Conservation (phyloP, 768 basidiomycete genomes). For the Tubosaeta sp. region DNA sequence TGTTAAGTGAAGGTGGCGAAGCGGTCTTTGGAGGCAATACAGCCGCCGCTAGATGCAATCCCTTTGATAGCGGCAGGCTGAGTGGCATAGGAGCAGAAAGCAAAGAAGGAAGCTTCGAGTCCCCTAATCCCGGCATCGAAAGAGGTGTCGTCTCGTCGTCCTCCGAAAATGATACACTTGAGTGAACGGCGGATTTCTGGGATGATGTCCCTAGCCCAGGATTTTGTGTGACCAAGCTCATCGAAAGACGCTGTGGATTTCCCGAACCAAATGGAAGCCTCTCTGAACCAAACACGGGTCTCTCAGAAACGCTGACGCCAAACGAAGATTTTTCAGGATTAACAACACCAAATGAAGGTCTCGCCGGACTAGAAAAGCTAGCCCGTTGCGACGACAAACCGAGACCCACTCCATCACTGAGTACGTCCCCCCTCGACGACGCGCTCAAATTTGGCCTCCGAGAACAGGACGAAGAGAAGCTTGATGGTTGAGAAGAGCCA, state of each 20-base stretch:
- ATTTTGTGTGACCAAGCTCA: conserved; percentile 4
- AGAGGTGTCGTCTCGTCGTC: conserved; percentile 12
- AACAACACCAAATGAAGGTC: conserved; percentile 16
- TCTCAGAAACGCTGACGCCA: conserved; percentile 13
- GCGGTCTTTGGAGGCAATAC: conserved; percentile 7
- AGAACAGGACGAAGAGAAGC: conserved; percentile 22
- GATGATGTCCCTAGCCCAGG: conserved; percentile 5
- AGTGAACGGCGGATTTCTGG: conserved; percentile 9
- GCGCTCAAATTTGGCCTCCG: conserved; percentile 21
- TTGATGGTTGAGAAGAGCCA: conserved; percentile 27
- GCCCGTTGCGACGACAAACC: conserved; percentile 20
- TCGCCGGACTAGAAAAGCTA: conserved; percentile 16
- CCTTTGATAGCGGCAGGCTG: conserved; percentile 10
- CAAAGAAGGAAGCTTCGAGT: conserved; percentile 8
- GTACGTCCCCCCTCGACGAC: conserved; percentile 15
- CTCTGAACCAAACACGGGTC: conserved; percentile 17
- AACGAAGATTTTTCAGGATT: conserved; percentile 17
- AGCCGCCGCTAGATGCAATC: conserved; percentile 3
- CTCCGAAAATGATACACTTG: conserved; percentile 10
- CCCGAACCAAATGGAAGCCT: conserved; percentile 8
- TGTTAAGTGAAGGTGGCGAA: conserved; percentile 8
- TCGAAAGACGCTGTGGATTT: conserved; percentile 10
- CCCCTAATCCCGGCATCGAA: conserved; percentile 1
- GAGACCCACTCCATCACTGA: conserved; percentile 14
- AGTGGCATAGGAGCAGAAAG: conserved; percentile 15